These are phyloP conservation scores for Verticillium albo-atrum DNA, from an alignment of 2,329 filamentous ascomycete genomes.

Conservation along the genomic window DNA sequence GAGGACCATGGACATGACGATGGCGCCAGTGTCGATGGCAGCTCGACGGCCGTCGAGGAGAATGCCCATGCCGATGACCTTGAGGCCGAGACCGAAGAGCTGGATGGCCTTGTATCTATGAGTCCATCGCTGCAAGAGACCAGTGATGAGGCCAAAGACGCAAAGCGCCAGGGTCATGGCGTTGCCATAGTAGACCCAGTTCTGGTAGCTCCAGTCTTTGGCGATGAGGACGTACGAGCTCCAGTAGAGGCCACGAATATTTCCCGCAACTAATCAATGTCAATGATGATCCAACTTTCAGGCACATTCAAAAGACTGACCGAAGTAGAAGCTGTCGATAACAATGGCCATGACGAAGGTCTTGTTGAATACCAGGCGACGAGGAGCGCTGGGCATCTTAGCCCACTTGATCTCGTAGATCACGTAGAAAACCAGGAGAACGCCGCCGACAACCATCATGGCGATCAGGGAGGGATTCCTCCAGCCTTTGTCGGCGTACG, in stretches of 20 bases:
- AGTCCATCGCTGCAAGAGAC: constrained; percentile 7
- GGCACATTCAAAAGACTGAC: not conserved
- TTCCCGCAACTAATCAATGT: constrained; percentile 3
- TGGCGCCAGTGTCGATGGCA: constrained; percentile 4
- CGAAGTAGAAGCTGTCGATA: constrained; percentile 8
- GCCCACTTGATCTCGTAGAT: constrained; percentile 39
- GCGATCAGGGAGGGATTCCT: constrained; percentile 38
- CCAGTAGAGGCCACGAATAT: constrained; percentile 8
- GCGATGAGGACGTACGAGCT: constrained; percentile 9
- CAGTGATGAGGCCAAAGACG: constrained; percentile 7
- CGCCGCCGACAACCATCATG: constrained; percentile 36
- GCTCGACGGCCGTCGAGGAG: constrained; percentile 8
- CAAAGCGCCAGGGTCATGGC: constrained; percentile 8
- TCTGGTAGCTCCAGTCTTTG: constrained; percentile 8
- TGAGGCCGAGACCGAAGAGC: constrained; percentile 16
- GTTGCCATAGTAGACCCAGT: constrained; percentile 11
- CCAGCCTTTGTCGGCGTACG: constrained; percentile 31
- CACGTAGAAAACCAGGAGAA: constrained; percentile 38
- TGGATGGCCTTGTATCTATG: constrained; percentile 9
- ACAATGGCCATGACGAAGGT: constrained; percentile 9
- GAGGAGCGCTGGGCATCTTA: constrained; percentile 8
- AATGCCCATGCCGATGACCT: constrained; percentile 21
- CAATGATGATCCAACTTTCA: not conserved
- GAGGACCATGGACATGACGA: constrained; percentile 80
- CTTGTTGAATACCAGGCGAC: constrained; percentile 9